Conservation (phyloP, 306 rosid genomes). For the Prunus salicina region DNA sequence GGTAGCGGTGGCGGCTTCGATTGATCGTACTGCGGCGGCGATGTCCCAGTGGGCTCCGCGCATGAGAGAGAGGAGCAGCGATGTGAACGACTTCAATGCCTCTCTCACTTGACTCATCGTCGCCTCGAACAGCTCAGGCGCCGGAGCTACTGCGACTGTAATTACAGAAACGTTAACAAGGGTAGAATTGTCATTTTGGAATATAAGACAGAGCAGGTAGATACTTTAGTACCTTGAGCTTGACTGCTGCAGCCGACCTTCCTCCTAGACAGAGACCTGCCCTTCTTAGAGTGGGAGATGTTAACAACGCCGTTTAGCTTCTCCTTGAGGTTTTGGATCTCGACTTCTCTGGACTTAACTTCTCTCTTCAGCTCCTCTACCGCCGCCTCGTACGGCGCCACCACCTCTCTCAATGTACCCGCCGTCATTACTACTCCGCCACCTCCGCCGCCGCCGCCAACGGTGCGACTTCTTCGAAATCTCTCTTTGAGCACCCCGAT, state of each 20-base stretch:
- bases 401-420: constrained; percentile 63
- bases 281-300: constrained; percentile 47
- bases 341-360: constrained; percentile 70
- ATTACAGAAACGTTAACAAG: neutral
- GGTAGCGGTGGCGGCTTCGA: constrained; percentile 70
- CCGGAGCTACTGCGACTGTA: constrained; percentile 59
- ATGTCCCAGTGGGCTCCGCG: constrained; percentile 96
- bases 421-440: constrained; percentile 23
- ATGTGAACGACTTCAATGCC: constrained; percentile 74
- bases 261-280: constrained; percentile 59
- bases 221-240: constrained; percentile 56
- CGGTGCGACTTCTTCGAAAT: constrained; percentile 42
- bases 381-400: constrained; percentile 95
- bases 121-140: constrained; percentile 66
- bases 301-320: constrained; percentile 60
- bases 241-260: constrained; percentile 49
- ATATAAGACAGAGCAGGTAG: neutral
- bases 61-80: constrained; percentile 79
- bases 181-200: neutral
- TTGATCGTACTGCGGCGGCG: constrained; percentile 87
- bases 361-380: constrained; percentile 86
- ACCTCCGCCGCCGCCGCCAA: constrained; percentile 21
- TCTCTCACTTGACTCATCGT: constrained; percentile 78
- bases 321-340: constrained; percentile 75
- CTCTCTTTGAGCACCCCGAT: constrained; percentile 71